Evolutionary conservation across 2,329 filamentous ascomycete genomes (phyloP).

Genomic region (Trichoderma sp.): DNA sequence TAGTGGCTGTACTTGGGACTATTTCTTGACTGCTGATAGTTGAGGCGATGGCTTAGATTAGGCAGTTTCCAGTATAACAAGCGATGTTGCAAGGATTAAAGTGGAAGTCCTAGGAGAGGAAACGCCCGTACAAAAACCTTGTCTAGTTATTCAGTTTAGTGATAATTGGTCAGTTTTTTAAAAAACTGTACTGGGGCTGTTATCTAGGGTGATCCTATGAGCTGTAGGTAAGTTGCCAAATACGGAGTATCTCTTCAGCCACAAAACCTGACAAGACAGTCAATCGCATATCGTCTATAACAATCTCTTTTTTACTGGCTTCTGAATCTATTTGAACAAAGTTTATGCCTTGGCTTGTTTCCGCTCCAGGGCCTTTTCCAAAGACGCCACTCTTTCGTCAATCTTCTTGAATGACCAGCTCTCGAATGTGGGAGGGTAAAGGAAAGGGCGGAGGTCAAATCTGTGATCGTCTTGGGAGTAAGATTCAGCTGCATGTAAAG

Average conservation of each 20-base stretch:
- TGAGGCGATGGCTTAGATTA: too few species aligned
- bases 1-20: background rate
- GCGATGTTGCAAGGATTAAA: background rate
- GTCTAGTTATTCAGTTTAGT: background rate
- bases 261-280: background rate
- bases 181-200: background rate
- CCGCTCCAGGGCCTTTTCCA: constrained; percentile 36
- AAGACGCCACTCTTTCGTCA: constrained; percentile 42
- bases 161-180: background rate
- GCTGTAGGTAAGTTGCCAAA: background rate
- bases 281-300: background rate
- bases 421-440: constrained; percentile 43
- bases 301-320: background rate
- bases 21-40: background rate
- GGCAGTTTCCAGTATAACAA: background rate
- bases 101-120: background rate
- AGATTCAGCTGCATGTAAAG: background rate
- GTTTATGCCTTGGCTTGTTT: constrained; percentile 8
- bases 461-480: constrained; percentile 38
- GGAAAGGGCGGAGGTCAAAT: constrained; percentile 32
- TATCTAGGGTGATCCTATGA: background rate
- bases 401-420: constrained; percentile 47
- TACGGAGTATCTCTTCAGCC: background rate
- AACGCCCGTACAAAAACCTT: background rate
- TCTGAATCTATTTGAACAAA: background rate